phyloP scores from a whole-genome alignment of 2,329 filamentous ascomycete genomes.

The Neonectria neomacrospora region DNA sequence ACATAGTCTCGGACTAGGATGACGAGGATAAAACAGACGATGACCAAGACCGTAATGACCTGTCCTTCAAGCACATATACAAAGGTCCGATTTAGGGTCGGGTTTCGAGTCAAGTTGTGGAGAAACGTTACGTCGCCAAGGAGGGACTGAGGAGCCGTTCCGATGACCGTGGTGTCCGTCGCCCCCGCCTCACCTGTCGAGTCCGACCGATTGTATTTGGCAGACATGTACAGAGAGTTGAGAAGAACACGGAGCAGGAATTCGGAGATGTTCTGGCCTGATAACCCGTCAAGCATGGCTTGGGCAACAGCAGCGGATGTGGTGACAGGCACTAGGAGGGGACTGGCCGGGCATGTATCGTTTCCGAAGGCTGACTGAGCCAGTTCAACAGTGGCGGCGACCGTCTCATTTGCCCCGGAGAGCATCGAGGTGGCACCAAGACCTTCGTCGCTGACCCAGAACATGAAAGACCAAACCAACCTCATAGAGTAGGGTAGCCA shows the following conservation, averaged over 20 bases:
- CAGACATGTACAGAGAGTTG: slow-evolving; percentile 44
- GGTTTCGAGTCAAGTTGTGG: slow-evolving; percentile 73
- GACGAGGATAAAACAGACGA: slow-evolving; percentile 94
- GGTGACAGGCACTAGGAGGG: slow-evolving; percentile 48
- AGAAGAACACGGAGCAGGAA: slow-evolving; percentile 47
- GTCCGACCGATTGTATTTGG: slow-evolving; percentile 37
- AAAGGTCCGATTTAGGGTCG: slow-evolving; percentile 79
- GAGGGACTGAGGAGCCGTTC: slow-evolving; percentile 48
- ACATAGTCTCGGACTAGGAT: slow-evolving; percentile 98
- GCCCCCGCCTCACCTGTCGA: slow-evolving; percentile 19
- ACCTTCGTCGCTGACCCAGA: slow-evolving; percentile 91
- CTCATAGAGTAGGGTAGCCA: slow-evolving; percentile 92
- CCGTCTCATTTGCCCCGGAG: slow-evolving; percentile 41
- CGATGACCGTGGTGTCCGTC: slow-evolving; percentile 20
- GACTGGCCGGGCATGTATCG: slow-evolving; percentile 51
- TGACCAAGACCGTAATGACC: slow-evolving; percentile 90
- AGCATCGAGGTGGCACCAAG: slow-evolving; percentile 53
- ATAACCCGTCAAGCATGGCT: slow-evolving; percentile 45
- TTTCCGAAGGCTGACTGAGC: slow-evolving; percentile 44
- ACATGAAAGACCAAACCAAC: slow-evolving; percentile 90
- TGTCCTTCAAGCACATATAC: slow-evolving; percentile 91
- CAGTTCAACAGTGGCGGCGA: slow-evolving; percentile 44
- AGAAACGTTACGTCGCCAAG: slow-evolving; percentile 68
- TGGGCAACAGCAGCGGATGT: slow-evolving; percentile 48
- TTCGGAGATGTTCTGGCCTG: slow-evolving; percentile 48